Conservation (phyloP, 1,284 basidiomycete genomes). For the Irpex sp. region DNA sequence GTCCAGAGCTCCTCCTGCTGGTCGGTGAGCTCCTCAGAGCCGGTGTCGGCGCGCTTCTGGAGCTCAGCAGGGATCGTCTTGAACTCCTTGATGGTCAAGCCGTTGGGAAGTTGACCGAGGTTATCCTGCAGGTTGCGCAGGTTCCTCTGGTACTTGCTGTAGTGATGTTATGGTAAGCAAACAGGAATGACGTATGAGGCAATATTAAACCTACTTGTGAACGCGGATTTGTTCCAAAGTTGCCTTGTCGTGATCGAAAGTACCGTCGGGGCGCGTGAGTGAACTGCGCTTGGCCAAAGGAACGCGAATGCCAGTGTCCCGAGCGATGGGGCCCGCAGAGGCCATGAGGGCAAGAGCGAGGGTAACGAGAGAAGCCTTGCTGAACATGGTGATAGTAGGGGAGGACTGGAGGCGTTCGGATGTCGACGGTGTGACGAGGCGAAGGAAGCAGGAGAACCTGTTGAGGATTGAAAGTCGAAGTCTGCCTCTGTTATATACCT, state of each 20-base stretch:
- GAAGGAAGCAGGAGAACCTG: background rate
- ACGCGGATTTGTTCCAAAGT: background rate
- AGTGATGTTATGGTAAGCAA: background rate
- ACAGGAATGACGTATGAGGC: background rate
- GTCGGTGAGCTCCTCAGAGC: background rate
- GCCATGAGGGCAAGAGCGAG: constrained; percentile 5
- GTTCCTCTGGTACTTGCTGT: constrained; percentile 7
- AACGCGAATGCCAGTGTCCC: background rate
- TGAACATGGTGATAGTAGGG: background rate
- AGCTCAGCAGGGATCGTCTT: background rate
- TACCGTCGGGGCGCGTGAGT: constrained; percentile 1
- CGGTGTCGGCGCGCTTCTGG: background rate
- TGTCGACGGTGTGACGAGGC: background rate
- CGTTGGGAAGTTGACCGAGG: constrained; percentile 3
- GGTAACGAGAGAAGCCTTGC: background rate
- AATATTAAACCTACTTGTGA: background rate
- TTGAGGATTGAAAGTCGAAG: background rate
- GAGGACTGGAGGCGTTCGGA: background rate
- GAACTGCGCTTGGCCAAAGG: background rate
- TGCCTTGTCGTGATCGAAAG: constrained; percentile 6
- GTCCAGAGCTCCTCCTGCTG: background rate
- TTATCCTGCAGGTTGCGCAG: constrained; percentile 1
- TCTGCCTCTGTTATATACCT: background rate
- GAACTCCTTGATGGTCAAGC: constrained; percentile 1
- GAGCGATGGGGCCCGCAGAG: background rate